Evolutionary conservation across 2,329 filamentous ascomycete genomes (phyloP), one percentile per base, ranked within the genome.

Genomic region (Rhynchosporium secalis): DNA sequence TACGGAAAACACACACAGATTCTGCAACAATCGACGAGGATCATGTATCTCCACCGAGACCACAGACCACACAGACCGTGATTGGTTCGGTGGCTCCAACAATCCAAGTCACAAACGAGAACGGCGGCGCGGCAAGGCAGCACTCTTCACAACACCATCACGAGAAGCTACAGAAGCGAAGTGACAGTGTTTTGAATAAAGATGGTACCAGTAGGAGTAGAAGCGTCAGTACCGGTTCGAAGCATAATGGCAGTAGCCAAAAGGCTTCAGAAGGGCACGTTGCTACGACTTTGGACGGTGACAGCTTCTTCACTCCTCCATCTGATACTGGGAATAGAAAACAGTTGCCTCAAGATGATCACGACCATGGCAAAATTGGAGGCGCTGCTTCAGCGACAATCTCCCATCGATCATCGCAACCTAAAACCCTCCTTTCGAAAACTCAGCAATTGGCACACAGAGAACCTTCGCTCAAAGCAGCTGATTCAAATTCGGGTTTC

Each of bases 51-150:
- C 43, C 60, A n/a, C 61, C 69, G 9, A 72, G 74, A 40, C 71
- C 75, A 43, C 66, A 69, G 31, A 72, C 72, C 12, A 66, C 70
- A 31, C 68, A 72, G 56, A 69, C 69, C 26, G 61, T 64, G 3
- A 60, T 68, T 29, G 69, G 67, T 47, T 61, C 58, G 10, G 56
- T 45, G 10, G 71, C 87, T 38, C 91, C 92, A 1, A 82, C 86
- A 1, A 93, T 96, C 64, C 90, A 95, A 61, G 83, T 96, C 31
- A 95, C 87, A 0, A 84, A 85, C 62, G 89, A 91, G 61, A 82
- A 76, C 69, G 83, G 77, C 61, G 75, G 68, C 71, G 66, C 60
- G 74, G 69, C 69, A 80, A 79, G 67, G 49, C 64, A 65, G n/a
- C 57, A 61, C 29, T 64, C 64, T 60, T 69, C 73, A 9, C 56